Conservation (phyloP, 805 yeast genomes). For the Ogataea parapolymorpha region DNA sequence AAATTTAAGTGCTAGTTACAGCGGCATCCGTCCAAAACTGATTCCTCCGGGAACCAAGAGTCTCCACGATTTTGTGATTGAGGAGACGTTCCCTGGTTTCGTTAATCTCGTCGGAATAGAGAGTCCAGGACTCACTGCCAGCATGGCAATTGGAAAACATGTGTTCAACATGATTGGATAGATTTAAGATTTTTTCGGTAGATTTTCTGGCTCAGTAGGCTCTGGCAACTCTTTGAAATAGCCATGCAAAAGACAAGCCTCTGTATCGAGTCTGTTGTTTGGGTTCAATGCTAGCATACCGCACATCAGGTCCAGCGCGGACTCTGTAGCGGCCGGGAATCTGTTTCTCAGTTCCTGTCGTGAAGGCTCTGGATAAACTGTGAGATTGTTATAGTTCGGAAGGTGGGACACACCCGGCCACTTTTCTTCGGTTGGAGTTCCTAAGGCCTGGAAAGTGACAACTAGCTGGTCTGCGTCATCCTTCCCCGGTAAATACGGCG, state of each 20-base stretch:
- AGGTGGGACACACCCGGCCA: conserved; percentile 90
- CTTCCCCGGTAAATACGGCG: conserved; percentile 91
- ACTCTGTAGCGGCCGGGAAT: conserved; percentile 87
- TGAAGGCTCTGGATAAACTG: conserved; percentile 80
- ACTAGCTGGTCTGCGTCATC: conserved; percentile 88
- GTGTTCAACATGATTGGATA: conserved; percentile 40
- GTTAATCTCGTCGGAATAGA: conserved; percentile 80
- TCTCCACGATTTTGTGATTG: conserved; percentile 77
- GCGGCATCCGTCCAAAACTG: conserved; percentile 84
- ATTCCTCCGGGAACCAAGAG: conserved; percentile 39
- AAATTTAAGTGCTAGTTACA: conserved; percentile 62
- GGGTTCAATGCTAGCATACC: conserved; percentile 79
- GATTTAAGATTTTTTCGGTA: conserved; percentile 39
- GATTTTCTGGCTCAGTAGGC: conserved; percentile 63
- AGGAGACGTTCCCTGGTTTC: conserved; percentile 71
- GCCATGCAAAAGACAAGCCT: conserved; percentile 57
- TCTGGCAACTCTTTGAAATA: conserved; percentile 73
- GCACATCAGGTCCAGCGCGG: conserved; percentile 72
- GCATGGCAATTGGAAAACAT: conserved; percentile 78
- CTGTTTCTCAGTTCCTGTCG: conserved; percentile 74
- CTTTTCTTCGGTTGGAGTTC: conserved; percentile 87
- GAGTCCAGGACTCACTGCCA: conserved; percentile 84
- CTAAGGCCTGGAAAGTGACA: conserved; percentile 91
- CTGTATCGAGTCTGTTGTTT: conserved; percentile 61
- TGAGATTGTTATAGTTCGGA: conserved; percentile 70